Evolutionary conservation across 2,329 filamentous ascomycete genomes (phyloP), one percentile per base, ranked within the genome.

Genomic region (Teratosphaeria destructans): DNA sequence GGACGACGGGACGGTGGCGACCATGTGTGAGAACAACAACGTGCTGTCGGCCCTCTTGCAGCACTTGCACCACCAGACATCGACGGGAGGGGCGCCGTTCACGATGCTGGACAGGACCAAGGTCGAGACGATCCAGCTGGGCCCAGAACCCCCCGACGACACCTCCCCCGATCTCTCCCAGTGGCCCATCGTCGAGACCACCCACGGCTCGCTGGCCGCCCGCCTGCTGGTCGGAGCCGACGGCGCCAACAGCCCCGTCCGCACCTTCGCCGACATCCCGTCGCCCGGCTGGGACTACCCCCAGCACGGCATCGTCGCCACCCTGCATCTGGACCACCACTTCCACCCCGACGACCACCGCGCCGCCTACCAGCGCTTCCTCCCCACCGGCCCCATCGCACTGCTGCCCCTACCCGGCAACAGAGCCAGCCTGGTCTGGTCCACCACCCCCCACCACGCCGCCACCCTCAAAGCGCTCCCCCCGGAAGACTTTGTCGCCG

Each of bases 1-100:
- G 7, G 61, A 68, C 56, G 58, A 59, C 16, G 62, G 55, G 11
- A 62, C 85, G 1, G 90, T 99, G 65, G 94, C 94, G 10, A 96
- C 94, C 72, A 99, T 99, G 93, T 89, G 86, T 52, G 95, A 99
- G 79, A 99, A 97, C 73, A 74, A 87, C 35, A 97, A 99, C 72
- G 80, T 96, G 37, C 91, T 90, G 2, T 86, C 86, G 0, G 90
- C 85, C 0, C 79, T 99, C 7, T 75, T 96, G 56, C 59, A 63
- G n/a, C 59, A 62, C 5, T 47, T 72, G 19, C 61, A 66, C 16
- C 27, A 61, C 12, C 27, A 53, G 29, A 52, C 12, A 54, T 34
- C 32, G 4, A n/a, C 5, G 4, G 19, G 26, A 7, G 23, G 23
- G 23, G 82, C 88, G 65, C 78, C 95, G 1, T 81, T 92, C 16